Evolutionary conservation across 148 eudicot genomes (phyloP).

Genomic region (Camellia lanceoleosa): DNA sequence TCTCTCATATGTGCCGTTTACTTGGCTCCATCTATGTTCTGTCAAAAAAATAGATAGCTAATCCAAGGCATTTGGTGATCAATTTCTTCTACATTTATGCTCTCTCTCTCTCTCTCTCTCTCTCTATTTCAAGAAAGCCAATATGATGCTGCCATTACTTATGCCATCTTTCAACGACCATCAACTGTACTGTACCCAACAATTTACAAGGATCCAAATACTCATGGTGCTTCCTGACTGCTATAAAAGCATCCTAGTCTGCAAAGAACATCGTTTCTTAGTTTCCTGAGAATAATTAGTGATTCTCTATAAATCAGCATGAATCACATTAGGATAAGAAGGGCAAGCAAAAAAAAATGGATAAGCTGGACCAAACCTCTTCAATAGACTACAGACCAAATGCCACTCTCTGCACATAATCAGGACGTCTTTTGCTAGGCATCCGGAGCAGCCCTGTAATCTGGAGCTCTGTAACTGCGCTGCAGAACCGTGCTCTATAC

Average conservation of each 20-base stretch:
- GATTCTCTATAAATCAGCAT: not conserved
- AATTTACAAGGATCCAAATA: not conserved
- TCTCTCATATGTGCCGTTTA: no score
- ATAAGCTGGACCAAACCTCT: not conserved
- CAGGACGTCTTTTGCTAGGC: conserved; percentile 96
- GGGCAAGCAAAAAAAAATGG: not conserved
- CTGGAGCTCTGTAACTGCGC: conserved; percentile 83
- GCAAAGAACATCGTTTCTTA: not conserved
- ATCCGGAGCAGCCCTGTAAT: conserved; percentile 77
- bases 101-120: not conserved
- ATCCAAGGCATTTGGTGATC: no score
- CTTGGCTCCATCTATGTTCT: no score
- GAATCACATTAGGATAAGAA: not conserved
- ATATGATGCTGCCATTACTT: not conserved
- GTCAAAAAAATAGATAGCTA: no score
- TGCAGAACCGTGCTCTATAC: conserved; percentile 79
- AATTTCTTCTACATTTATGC: not conserved
- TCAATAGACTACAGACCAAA: conserved; percentile 43
- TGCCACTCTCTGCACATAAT: conserved; percentile 86
- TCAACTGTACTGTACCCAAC: not conserved
- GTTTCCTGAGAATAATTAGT: not conserved
- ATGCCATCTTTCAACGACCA: not conserved
- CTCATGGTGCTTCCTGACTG: not conserved
- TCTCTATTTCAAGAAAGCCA: not conserved
- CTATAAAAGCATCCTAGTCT: not conserved